Evolutionary conservation across 768 basidiomycete species (phyloP), one percentile per base, ranked within the genome.

Genomic region (Crepidotus variabilis): DNA sequence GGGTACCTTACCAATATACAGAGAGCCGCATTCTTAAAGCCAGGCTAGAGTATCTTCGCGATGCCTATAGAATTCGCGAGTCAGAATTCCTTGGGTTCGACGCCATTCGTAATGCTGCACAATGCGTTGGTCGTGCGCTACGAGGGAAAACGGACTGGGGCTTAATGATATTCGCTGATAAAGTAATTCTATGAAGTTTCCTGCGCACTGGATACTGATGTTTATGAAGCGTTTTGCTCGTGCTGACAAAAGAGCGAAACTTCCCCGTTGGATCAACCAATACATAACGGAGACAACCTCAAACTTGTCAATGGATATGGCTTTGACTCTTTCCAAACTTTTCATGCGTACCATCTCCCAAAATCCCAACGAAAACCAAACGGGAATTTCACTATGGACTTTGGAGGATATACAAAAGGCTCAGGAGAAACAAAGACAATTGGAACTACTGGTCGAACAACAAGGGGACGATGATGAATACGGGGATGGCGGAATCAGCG

Each of bases 141-240:
- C 86, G 97, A 51, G 97, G 97, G 61, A 99, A 99, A 77, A 98
- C 97, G 2, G 97, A 99, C 72, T 99, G 97, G 92, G 97, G 97
- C 33, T 72, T 99, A 65, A 99, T 99, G 97, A 86, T 98, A 10
- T 99, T 99, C 69, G 97, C 97, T 0, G 97, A 99, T 72, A 97
- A 96, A 84, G 97, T 94, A 32, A 35, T 52, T 50, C 34, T 22
- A 39, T 35, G 24, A 14, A 22, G 9, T 28, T 43, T 34, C 49
- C 6, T 24, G 6, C 18, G 14, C 46, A 36, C 48, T 22, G 14
- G 49, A 61, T 16, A 52, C 47, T 47, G 18, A 49, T 20, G 3
- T 7, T 53, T 50, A 56, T 24, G 35, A 64, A 96, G 93, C 88
- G 93, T 20, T 96, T 94, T 67, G 92, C 93, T 10, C 84, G 94